Evolutionary conservation across 768 basidiomycete species (phyloP).

Genomic region (Chiua virens): DNA sequence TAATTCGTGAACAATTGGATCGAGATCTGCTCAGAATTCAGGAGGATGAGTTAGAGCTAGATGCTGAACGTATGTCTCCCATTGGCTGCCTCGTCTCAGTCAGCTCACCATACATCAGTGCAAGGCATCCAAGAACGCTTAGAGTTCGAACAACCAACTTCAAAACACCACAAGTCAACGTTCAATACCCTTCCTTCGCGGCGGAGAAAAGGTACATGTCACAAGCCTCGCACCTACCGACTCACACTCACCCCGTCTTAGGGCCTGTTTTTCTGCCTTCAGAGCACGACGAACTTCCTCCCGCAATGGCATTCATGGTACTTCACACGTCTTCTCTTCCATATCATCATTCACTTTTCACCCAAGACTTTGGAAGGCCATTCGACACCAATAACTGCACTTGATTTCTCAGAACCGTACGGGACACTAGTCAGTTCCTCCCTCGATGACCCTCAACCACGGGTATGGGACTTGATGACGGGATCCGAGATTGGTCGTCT

Average conservation of each 20-base stretch:
- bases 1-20: constrained; percentile 77
- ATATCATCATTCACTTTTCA: constrained; percentile 10
- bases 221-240: background rate
- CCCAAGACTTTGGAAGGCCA: constrained; percentile 82
- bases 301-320: constrained; percentile 97
- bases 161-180: constrained; percentile 24
- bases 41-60: constrained; percentile 95
- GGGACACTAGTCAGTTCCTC: constrained; percentile 89
- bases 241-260: constrained; percentile 26
- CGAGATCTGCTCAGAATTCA: constrained; percentile 81
- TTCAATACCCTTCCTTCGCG: constrained; percentile 29
- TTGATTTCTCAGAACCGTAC: constrained; percentile 97
- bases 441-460: constrained; percentile 80
- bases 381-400: constrained; percentile 74
- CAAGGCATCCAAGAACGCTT: constrained; percentile 87
- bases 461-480: constrained; percentile 92
- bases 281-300: constrained; percentile 93
- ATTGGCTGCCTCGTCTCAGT: background rate
- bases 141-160: constrained; percentile 59
- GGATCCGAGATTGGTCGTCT: constrained; percentile 86
- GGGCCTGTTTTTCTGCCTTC: constrained; percentile 96
- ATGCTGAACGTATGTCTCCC: constrained; percentile 79
- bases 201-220: constrained; percentile 30
- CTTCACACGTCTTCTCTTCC: constrained; percentile 7
- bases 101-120: constrained; percentile 46